Evolutionary conservation across 164 flowering plant genomes (phyloP).

Genomic region (Chloranthus sessilifolius): DNA sequence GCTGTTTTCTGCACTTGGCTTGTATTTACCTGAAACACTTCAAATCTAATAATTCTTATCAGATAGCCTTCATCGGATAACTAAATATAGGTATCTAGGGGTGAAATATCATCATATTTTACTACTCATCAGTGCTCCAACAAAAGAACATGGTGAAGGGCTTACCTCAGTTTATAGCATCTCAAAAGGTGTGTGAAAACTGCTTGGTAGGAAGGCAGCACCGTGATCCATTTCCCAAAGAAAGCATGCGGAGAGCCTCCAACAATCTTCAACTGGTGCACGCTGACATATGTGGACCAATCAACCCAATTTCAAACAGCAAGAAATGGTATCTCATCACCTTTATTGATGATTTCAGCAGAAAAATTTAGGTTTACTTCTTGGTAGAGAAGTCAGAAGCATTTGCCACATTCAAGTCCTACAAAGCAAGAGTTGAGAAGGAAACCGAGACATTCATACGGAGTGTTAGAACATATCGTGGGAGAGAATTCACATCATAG

Average conservation of each 20-base stretch:
- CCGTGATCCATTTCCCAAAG: not conserved
- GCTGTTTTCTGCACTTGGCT: no score
- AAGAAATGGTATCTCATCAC: no score
- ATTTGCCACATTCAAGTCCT: not conserved
- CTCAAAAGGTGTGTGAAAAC: not conserved
- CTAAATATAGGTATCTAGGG: no score
- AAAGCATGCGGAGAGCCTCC: not conserved
- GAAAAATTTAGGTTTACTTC: not conserved
- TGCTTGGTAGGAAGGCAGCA: not conserved
- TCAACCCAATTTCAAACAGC: not conserved
- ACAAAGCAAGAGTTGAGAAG: not conserved
- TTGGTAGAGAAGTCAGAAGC: constrained; percentile 2
- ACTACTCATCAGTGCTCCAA: no score
- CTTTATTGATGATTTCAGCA: not conserved
- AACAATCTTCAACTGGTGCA: not conserved
- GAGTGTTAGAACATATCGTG: not conserved
- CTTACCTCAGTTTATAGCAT: not conserved
- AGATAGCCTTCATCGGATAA: no score
- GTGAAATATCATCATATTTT: no score
- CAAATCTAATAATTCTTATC: no score
- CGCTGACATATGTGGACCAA: not conserved
- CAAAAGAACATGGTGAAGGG: not conserved
- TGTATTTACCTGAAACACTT: no score
- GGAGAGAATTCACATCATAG: not conserved
- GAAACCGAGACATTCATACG: not conserved